A percentile compares a stretch with the other conserved stretches of the same genome.
These are phyloP conservation scores for Botrytis pseudocinerea DNA, from an alignment of 2,329 filamentous ascomycete species.

Conservation along the genomic window DNA sequence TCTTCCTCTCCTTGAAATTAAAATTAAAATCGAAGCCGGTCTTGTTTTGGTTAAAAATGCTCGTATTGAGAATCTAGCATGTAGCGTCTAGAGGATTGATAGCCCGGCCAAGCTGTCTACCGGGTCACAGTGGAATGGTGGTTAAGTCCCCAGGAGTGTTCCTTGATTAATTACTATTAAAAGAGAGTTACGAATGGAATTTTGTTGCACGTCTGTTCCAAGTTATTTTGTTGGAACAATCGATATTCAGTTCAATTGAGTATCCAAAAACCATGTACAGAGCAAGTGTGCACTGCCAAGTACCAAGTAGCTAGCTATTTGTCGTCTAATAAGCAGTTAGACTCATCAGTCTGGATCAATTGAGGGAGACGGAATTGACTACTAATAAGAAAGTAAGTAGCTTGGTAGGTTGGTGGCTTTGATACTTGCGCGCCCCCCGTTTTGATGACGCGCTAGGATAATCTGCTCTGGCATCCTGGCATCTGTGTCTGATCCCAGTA, in stretches of 20 bases:
- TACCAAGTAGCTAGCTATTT: neutral
- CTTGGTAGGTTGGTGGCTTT: neutral
- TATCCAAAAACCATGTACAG: neutral
- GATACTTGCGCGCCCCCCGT: neutral
- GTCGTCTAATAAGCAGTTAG: neutral
- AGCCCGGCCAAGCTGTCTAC: neutral
- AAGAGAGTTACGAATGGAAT: neutral
- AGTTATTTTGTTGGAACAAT: conserved; percentile 19
- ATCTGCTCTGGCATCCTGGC: neutral
- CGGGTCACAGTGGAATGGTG: neutral
- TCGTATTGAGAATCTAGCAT: neutral
- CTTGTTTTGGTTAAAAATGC: neutral
- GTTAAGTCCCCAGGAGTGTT: neutral
- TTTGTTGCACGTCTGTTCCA: conserved; percentile 24
- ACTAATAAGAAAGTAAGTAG: too few species aligned
- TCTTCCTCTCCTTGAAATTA: neutral
- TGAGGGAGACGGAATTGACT: neutral
- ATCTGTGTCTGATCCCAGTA: neutral
- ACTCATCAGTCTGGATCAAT: neutral
- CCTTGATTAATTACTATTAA: neutral
- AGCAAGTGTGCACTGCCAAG: neutral
- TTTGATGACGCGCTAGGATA: conserved; percentile 2
- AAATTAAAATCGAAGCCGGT: neutral
- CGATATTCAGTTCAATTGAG: neutral
- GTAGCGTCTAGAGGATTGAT: neutral